Percentiles rank a stretch among this genome's conserved stretches.
phyloP scores from a whole-genome alignment of 345 rosid genomes.

The Moringa oleifera region DNA sequence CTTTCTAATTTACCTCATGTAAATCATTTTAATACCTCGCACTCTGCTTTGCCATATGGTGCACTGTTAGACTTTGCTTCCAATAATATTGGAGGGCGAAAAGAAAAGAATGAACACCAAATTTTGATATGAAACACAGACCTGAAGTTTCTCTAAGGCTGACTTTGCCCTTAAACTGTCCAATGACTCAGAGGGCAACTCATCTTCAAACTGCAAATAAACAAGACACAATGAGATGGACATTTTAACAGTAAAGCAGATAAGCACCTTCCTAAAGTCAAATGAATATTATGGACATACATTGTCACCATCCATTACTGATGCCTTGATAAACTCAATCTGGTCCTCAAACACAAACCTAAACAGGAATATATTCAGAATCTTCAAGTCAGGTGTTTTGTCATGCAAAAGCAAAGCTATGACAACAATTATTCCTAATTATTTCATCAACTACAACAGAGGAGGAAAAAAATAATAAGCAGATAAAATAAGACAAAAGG shows the following conservation, averaged over 20 bases:
- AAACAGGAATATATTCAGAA: slow-evolving; percentile 1
- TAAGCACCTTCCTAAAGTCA: neutral
- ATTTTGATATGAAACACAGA: slow-evolving; percentile 14
- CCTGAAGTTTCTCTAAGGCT: slow-evolving; percentile 85
- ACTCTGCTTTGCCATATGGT: too few relatives aligned
- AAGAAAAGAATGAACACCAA: slow-evolving; percentile 1
- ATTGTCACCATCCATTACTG: slow-evolving; percentile 81
- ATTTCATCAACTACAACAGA: slow-evolving; percentile 1
- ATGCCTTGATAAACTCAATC: slow-evolving; percentile 81
- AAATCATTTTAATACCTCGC: too few relatives aligned
- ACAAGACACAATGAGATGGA: neutral
- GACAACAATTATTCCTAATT: neutral
- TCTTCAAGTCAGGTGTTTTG: neutral
- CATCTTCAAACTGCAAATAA: slow-evolving; percentile 45
- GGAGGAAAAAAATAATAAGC: slow-evolving; percentile 3
- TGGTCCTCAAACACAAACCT: slow-evolving; percentile 96
- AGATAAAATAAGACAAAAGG: slow-evolving; percentile 5
- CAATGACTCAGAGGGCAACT: slow-evolving; percentile 28
- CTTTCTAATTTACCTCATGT: neutral
- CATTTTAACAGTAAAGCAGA: neutral
- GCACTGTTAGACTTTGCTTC: neutral
- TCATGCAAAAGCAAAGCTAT: neutral
- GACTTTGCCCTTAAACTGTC: slow-evolving; percentile 49
- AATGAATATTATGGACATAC: slow-evolving; percentile 32
- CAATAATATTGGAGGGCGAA: neutral